These are phyloP conservation scores for Penicillium sp. DNA, from an alignment of 2,329 filamentous ascomycete genomes.

Conservation along the genomic window DNA sequence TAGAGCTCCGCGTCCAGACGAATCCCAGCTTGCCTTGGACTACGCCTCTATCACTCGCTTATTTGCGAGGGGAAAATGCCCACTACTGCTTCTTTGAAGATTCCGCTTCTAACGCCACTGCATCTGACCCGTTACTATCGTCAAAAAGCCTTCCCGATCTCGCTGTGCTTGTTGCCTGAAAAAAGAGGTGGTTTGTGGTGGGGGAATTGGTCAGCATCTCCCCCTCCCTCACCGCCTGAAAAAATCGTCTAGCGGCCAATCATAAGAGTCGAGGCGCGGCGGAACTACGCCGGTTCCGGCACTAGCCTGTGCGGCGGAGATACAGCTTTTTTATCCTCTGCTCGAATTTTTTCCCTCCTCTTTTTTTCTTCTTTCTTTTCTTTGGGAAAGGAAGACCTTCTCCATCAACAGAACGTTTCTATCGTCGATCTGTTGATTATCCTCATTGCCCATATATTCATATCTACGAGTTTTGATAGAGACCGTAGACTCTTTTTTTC, in stretches of 20 bases:
- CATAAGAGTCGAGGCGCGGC: not conserved
- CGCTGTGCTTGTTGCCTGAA: not conserved
- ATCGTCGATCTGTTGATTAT: conserved; percentile 51
- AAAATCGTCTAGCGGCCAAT: conserved; percentile 41
- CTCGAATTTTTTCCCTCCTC: conserved; percentile 32
- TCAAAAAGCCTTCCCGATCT: not conserved
- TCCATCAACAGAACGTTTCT: conserved; percentile 61
- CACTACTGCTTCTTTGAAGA: not conserved
- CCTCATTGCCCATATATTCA: conserved; percentile 27
- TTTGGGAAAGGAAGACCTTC: conserved; percentile 64
- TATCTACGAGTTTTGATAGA: conserved; percentile 31
- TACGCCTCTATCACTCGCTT: not conserved
- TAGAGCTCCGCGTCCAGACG: not conserved
- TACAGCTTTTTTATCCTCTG: conserved; percentile 38
- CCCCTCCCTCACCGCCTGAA: conserved; percentile 31
- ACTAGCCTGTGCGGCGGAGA: conserved; percentile 31
- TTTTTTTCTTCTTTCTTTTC: conserved; percentile 54
- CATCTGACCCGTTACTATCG: not conserved
- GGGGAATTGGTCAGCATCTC: conserved; percentile 17
- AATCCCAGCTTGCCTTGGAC: not conserved
- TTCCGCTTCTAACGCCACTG: not conserved
- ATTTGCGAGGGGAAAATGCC: not conserved
- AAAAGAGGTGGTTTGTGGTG: not conserved
- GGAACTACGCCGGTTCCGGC: conserved; percentile 30
- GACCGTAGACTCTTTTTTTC: conserved; percentile 35